A percentile compares a stretch with the other conserved stretches of the same genome.
Evolutionary conservation across 768 basidiomycete genomes (phyloP).

Genomic region (Pleurotus sapidus): DNA sequence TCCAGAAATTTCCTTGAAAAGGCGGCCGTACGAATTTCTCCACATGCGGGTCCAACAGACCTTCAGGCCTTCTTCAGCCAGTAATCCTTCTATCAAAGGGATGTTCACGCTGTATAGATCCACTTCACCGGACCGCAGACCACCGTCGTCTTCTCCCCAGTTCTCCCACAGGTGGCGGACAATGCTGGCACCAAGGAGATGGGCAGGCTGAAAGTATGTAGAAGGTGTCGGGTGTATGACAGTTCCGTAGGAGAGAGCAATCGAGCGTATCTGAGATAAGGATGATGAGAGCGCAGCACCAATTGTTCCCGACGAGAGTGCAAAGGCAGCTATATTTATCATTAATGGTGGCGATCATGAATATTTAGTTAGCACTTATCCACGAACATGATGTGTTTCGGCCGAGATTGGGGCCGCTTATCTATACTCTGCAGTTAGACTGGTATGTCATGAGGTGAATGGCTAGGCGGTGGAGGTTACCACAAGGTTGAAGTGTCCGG

Average conservation of each 20-base stretch:
- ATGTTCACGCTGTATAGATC: constrained; percentile 89
- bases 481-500: constrained; percentile 85
- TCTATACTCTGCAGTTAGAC: constrained; percentile 33
- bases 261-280: constrained; percentile 67
- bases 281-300: constrained; percentile 86
- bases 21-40: constrained; percentile 79
- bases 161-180: constrained; percentile 75
- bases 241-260: constrained; percentile 88
- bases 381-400: constrained; percentile 75
- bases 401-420: constrained; percentile 85
- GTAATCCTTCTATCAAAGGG: constrained; percentile 68
- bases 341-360: constrained; percentile 8
- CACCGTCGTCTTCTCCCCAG: constrained; percentile 73
- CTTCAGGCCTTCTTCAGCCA: constrained; percentile 57
- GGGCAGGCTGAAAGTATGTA: constrained; percentile 64
- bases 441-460: background rate
- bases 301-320: constrained; percentile 88
- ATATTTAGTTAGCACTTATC: background rate
- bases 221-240: constrained; percentile 67
- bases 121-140: constrained; percentile 59
- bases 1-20: constrained; percentile 58
- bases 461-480: constrained; percentile 36
- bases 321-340: constrained; percentile 64
- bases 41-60: constrained; percentile 82
- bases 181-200: constrained; percentile 64